A percentile compares a stretch with the other conserved stretches of the same genome.
Evolutionary conservation across 1,284 basidiomycete genomes (phyloP).

Genomic region (Rhodofomes roseus): DNA sequence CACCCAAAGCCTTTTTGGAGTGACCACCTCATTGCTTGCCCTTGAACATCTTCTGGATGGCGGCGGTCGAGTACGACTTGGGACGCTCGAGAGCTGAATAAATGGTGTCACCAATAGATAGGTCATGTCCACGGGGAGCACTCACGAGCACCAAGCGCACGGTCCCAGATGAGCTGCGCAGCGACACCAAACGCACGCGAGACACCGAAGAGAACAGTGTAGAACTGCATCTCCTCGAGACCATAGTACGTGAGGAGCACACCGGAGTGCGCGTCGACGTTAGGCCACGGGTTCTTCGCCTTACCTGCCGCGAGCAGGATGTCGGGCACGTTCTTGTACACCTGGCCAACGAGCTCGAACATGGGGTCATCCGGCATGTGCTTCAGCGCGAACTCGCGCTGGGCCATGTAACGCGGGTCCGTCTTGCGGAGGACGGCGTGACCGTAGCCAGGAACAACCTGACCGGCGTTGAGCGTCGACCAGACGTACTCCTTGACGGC

Average conservation of each 20-base stretch:
- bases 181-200: slow-evolving; percentile 90
- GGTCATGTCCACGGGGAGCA: slow-evolving; percentile 16
- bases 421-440: slow-evolving; percentile 97
- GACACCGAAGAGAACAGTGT: slow-evolving; percentile 96
- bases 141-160: slow-evolving; percentile 89
- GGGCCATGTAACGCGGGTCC: slow-evolving; percentile 95
- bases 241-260: slow-evolving; percentile 91
- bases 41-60: slow-evolving; percentile 74
- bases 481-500: slow-evolving; percentile 91
- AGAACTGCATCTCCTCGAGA: slow-evolving; percentile 87
- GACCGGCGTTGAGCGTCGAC: slow-evolving; percentile 86
- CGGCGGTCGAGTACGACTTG: slow-evolving; percentile 79
- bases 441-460: slow-evolving; percentile 93
- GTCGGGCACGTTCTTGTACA: slow-evolving; percentile 90
- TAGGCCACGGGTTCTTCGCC: slow-evolving; percentile 92
- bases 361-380: slow-evolving; percentile 84
- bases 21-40: slow-evolving; percentile 35
- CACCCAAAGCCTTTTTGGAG: neutral
- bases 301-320: slow-evolving; percentile 94
- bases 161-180: slow-evolving; percentile 92
- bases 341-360: slow-evolving; percentile 92
- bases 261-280: slow-evolving; percentile 97
- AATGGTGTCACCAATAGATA: slow-evolving; percentile 6
- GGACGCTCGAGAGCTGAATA: slow-evolving; percentile 75
- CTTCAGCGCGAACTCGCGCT: slow-evolving; percentile 91